A percentile compares a stretch with the other conserved stretches of the same genome.
Evolutionary conservation across 2,329 filamentous ascomycete genomes (phyloP).

Genomic region (Lachnellula arida): DNA sequence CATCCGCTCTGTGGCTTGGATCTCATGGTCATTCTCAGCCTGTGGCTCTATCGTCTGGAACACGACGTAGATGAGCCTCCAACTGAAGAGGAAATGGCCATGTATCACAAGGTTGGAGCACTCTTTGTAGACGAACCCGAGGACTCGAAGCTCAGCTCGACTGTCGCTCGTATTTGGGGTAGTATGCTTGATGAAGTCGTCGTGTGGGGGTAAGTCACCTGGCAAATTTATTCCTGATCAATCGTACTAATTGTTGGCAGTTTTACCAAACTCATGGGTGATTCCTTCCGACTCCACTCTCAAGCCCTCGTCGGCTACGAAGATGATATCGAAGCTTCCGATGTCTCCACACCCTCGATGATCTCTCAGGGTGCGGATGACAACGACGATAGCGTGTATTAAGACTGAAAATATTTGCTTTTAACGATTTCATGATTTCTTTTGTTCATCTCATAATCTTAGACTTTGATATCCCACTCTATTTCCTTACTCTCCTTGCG

Average conservation of each 20-base stretch:
- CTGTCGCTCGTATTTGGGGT: slow-evolving; percentile 91
- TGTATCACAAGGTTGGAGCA: slow-evolving; percentile 89
- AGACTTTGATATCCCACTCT: slow-evolving; percentile 32
- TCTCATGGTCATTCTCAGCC: slow-evolving; percentile 92
- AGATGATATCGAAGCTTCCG: slow-evolving; percentile 69
- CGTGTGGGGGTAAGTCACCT: slow-evolving; percentile 86
- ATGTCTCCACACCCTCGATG: slow-evolving; percentile 66
- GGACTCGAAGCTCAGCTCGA: slow-evolving; percentile 84
- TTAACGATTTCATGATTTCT: slow-evolving; percentile 41
- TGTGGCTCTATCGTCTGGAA: slow-evolving; percentile 99
- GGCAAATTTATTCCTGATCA: not conserved
- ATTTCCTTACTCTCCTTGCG: slow-evolving; percentile 27
- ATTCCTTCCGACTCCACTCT: slow-evolving; percentile 94
- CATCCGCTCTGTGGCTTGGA: slow-evolving; percentile 95
- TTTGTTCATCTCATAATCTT: slow-evolving; percentile 34
- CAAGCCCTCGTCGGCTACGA: slow-evolving; percentile 94
- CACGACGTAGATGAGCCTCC: slow-evolving; percentile 86
- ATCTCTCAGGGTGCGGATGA: slow-evolving; percentile 63
- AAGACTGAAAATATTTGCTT: slow-evolving; percentile 20
- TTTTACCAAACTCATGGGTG: slow-evolving; percentile 93
- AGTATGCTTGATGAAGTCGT: slow-evolving; percentile 98
- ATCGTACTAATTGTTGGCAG: slow-evolving; percentile 49
- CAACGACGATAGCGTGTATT: slow-evolving; percentile 65
- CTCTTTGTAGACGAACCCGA: slow-evolving; percentile 88
- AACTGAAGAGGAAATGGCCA: slow-evolving; percentile 74